Evolutionary conservation across 2,329 filamentous ascomycete species (phyloP), one percentile per base, ranked within the genome.

Genomic region (Cladosporium austrohemisphaericum): DNA sequence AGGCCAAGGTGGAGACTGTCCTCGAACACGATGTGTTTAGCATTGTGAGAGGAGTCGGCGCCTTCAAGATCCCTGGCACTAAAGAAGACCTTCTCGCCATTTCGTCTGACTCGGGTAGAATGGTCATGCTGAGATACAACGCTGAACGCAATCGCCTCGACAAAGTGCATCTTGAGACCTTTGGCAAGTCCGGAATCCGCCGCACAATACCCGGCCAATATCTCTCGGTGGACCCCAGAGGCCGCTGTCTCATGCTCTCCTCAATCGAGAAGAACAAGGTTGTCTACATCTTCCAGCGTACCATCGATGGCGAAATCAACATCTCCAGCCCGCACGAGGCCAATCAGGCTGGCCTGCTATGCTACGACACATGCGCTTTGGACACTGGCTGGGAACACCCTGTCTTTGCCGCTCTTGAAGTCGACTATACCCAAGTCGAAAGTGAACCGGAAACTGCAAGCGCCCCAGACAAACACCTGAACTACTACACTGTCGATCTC

Each of bases 181-280:
- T 95, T 68, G 93, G 93, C 59, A 98, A 98, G 71, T 97, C 93
- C 6, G 94, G 93, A 29, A 81, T 97, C 46, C 84, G 94, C 51
- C 84, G 93, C 61, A 92, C 97, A 29, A 82, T 98, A 36, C 93
- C 94, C 2, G 93, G 94, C 53, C 90, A 99, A 69, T 98, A 96
- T 64, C 80, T 99, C 22, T 93, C 92, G 5, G 88, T 89, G 45
- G 93, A 99, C 64, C 93, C 93, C 22, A 95, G 95, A 70, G 93
- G 93, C 49, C 83, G 93, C 73, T 94, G 94, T 49, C 95, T 92
- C 65, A 78, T 99, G 65, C 88, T 97, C 54, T 90, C 93, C 8
- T 92, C 91, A 4, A 79, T 92, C 49, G 94, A 99, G 73, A 98
- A 98, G 79, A 98, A 97, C 75, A 98, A 98, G 75, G 85, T 99